These are phyloP conservation scores for Myxozyma lipomycoides DNA, from an alignment of 805 yeast species.

Conservation along the genomic window DNA sequence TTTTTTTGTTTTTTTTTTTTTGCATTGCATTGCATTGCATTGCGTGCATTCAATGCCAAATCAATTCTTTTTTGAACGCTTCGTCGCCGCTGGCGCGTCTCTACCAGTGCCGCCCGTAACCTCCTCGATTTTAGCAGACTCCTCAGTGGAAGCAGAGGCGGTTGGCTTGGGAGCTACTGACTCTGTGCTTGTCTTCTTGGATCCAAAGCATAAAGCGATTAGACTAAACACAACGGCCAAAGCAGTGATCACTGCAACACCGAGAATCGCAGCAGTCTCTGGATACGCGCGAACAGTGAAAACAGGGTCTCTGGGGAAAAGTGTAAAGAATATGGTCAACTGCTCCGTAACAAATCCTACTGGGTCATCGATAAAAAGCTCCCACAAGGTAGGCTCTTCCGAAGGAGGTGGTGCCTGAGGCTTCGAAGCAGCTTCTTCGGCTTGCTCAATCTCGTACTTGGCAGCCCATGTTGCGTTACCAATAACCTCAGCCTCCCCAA, in stretches of 20 bases:
- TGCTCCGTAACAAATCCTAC: conserved; percentile 32
- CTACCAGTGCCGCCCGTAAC: conserved; percentile 9
- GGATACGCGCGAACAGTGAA: conserved; percentile 39
- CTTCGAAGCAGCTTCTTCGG: conserved; percentile 23
- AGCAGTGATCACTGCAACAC: conserved; percentile 29
- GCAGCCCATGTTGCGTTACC: conserved; percentile 70
- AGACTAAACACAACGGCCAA: conserved; percentile 33
- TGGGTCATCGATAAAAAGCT: conserved; percentile 38
- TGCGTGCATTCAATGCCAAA: not conserved
- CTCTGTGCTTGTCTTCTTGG: too few relatives aligned
- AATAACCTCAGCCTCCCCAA: conserved; percentile 76
- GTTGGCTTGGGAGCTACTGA: too few relatives aligned
- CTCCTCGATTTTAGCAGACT: conserved; percentile 3
- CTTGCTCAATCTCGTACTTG: conserved; percentile 37
- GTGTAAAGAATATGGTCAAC: conserved; percentile 33
- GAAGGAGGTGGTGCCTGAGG: conserved; percentile 12
- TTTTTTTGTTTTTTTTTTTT: too few relatives aligned
- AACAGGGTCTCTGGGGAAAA: conserved; percentile 34
- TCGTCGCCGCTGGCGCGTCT: conserved; percentile 13
- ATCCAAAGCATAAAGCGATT: conserved; percentile 22
- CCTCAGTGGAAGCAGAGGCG: conserved; percentile 1
- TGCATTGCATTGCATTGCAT: too few relatives aligned
- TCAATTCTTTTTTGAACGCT: conserved; percentile 13
- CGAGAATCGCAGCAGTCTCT: conserved; percentile 35
- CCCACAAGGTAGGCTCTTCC: conserved; percentile 24